Conservation (phyloP, 441 rosid genomes). For the Biscutella auriculata region DNA sequence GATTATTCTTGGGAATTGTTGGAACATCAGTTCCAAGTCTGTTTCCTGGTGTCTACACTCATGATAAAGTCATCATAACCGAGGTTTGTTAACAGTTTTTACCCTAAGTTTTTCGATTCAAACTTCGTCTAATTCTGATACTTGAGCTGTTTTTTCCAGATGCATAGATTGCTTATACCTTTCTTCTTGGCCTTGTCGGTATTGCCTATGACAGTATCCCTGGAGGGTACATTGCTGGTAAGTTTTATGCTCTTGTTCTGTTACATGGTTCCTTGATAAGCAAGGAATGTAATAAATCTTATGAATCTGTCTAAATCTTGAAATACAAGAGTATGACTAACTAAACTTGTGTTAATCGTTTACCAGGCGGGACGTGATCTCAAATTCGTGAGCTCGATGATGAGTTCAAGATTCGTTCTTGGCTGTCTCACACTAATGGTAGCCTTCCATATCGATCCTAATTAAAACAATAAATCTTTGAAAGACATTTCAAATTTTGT, state of each 20-base stretch:
- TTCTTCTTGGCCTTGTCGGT: slow-evolving; percentile 55
- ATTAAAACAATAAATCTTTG: neutral
- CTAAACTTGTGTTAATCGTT: slow-evolving; percentile 2
- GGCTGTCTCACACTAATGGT: slow-evolving; percentile 58
- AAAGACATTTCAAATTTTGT: neutral
- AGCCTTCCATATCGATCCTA: neutral
- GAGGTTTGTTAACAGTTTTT: slow-evolving; percentile 32
- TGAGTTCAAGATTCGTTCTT: slow-evolving; percentile 61
- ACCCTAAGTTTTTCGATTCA: neutral
- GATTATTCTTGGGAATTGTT: slow-evolving; percentile 45
- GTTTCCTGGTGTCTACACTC: slow-evolving; percentile 68
- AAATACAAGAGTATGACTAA: neutral
- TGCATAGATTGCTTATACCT: slow-evolving; percentile 72
- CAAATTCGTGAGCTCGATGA: slow-evolving; percentile 58
- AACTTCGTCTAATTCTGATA: neutral
- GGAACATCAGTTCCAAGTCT: slow-evolving; percentile 65
- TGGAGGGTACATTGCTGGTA: slow-evolving; percentile 93
- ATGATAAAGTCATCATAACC: slow-evolving; percentile 44
- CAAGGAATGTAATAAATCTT: neutral
- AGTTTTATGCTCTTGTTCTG: neutral
- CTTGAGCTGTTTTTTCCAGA: slow-evolving; percentile 38
- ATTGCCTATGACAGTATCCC: slow-evolving; percentile 61
- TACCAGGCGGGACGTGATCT: slow-evolving; percentile 89
- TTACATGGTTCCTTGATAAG: slow-evolving; percentile 10
- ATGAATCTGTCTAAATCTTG: neutral